Evolutionary conservation across 2,329 filamentous ascomycete genomes (phyloP).

Genomic region (Byssochlamys sp.): DNA sequence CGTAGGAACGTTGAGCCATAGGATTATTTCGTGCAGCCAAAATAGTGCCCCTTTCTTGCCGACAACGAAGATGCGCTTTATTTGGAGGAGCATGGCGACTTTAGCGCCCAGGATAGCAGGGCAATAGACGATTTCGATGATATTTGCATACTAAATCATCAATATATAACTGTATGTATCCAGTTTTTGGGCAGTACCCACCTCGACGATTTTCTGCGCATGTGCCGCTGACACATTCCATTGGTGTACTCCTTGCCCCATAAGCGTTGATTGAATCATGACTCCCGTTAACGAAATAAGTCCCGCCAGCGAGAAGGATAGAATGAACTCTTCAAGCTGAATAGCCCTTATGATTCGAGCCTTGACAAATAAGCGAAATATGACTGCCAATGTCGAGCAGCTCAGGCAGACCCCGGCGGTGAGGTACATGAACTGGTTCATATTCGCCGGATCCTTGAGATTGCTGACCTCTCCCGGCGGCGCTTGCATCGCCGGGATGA

Average conservation of each 20-base stretch:
- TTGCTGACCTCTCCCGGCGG: slow-evolving; percentile 1
- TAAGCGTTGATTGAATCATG: slow-evolving; percentile 1
- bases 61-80: slow-evolving; percentile 3
- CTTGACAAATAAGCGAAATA: slow-evolving; percentile 2
- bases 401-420: not conserved
- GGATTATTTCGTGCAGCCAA: slow-evolving; percentile 2
- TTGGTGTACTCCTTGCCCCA: slow-evolving; percentile 2
- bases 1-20: not conserved
- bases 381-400: slow-evolving; percentile 1
- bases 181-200: not conserved
- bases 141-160: slow-evolving; percentile 1
- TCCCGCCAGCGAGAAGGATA: not conserved
- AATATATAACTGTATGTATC: not conserved
- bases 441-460: not conserved
- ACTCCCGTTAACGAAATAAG: slow-evolving; percentile 1
- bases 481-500: not conserved
- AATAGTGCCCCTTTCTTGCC: not conserved
- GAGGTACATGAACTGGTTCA: slow-evolving; percentile 1
- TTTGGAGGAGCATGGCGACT: slow-evolving; percentile 2
- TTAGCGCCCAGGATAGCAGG: slow-evolving; percentile 2
- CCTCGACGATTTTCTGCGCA: not conserved
- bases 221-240: slow-evolving; percentile 4
- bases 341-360: not conserved
- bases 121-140: slow-evolving; percentile 3
- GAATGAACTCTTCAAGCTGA: slow-evolving; percentile 1